phyloP scores from a whole-genome alignment of 164 flowering plant genomes.

The Houttuynia cordata region DNA sequence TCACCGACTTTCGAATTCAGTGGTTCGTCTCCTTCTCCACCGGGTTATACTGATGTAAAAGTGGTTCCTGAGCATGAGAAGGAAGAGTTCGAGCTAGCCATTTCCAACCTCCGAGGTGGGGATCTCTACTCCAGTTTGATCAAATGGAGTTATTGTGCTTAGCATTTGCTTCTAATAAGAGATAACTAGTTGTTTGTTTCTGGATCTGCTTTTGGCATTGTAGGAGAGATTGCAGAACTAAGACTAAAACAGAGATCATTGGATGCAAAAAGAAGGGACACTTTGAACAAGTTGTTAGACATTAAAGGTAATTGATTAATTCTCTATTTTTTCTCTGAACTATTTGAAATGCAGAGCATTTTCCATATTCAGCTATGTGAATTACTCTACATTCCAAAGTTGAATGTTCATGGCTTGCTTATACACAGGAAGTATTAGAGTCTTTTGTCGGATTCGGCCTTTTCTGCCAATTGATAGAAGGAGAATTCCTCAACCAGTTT shows the following conservation, averaged over 20 bases:
- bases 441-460: constrained; percentile 69
- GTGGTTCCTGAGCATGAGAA: constrained; percentile 57
- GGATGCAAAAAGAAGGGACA: constrained; percentile 43
- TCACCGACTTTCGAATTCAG: constrained; percentile 18
- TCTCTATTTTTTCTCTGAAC: neutral
- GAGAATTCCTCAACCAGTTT: constrained; percentile 31
- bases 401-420: constrained; percentile 1
- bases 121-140: neutral
- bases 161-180: neutral
- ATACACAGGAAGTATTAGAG: constrained; percentile 64
- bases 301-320: constrained; percentile 39
- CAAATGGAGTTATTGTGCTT: neutral
- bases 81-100: constrained; percentile 35
- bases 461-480: constrained; percentile 24
- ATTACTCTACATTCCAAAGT: neutral
- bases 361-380: neutral
- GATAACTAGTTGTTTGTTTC: neutral
- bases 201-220: constrained; percentile 11
- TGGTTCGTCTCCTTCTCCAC: constrained; percentile 22
- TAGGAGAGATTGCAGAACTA: constrained; percentile 43
- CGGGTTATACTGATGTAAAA: constrained; percentile 35
- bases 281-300: constrained; percentile 57
- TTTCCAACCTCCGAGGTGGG: constrained; percentile 47
- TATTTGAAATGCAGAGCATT: neutral
- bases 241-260: constrained; percentile 32